phyloP scores from a whole-genome alignment of 1,284 basidiomycete genomes.

The Puccinia polysora region DNA sequence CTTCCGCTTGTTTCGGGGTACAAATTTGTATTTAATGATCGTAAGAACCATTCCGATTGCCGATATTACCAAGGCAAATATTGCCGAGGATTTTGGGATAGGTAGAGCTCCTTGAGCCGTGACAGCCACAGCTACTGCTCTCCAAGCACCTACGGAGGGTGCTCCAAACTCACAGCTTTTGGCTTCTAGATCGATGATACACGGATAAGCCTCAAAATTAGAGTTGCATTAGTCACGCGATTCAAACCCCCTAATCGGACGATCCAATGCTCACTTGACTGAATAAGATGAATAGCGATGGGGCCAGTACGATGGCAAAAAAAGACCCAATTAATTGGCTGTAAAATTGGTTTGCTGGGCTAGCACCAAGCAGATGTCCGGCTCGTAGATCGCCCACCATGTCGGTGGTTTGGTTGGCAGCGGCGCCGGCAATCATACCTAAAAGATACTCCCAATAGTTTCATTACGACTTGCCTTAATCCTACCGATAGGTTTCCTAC shows the following conservation, averaged over 20 bases:
- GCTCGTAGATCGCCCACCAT: conserved; percentile 72
- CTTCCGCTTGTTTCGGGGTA: conserved; percentile 60
- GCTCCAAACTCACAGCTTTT: conserved; percentile 60
- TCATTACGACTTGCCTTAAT: no score
- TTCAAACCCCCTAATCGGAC: no score
- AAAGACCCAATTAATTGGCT: conserved; percentile 62
- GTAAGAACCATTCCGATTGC: conserved; percentile 58
- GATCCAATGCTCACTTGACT: conserved; percentile 52
- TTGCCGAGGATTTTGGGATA: conserved; percentile 61
- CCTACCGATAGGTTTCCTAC: no score
- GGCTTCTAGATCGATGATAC: conserved; percentile 58
- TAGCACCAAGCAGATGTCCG: conserved; percentile 65
- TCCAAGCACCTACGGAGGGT: conserved; percentile 63
- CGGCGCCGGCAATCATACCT: conserved; percentile 59
- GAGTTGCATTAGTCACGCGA: no score
- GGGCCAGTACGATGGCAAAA: conserved; percentile 61
- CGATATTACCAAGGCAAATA: conserved; percentile 62
- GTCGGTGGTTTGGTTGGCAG: conserved; percentile 63
- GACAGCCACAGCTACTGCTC: conserved; percentile 62
- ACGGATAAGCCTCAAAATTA: conserved; percentile 60
- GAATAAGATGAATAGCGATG: conserved; percentile 64
- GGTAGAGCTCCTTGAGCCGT: conserved; percentile 52
- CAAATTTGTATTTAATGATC: conserved; percentile 58
- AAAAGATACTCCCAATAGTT: not conserved
- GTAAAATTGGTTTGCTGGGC: conserved; percentile 65